A percentile compares a stretch with the other conserved stretches of the same genome.
phyloP scores from a whole-genome alignment of 768 basidiomycete genomes.

The Suillus subaureus region DNA sequence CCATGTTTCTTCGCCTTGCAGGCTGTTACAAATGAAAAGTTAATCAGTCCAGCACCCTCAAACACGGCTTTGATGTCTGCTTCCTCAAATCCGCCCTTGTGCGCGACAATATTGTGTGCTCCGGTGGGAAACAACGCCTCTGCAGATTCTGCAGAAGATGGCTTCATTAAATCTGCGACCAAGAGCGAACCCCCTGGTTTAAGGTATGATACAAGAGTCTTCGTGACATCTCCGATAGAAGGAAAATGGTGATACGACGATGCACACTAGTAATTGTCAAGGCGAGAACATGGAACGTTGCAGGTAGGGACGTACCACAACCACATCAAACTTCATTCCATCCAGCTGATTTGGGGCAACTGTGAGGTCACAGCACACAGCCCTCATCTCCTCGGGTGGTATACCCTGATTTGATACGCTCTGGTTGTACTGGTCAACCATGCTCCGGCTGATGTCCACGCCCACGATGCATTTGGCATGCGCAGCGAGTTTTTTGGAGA shows the following conservation, averaged over 20 bases:
- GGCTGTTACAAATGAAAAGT: constrained; percentile 42
- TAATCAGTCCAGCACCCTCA: constrained; percentile 52
- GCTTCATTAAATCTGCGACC: constrained; percentile 53
- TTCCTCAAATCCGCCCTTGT: constrained; percentile 55
- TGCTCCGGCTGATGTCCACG: constrained; percentile 72
- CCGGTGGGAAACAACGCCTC: constrained; percentile 33
- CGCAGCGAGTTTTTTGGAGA: constrained; percentile 62
- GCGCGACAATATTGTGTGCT: constrained; percentile 51
- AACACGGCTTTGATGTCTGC: constrained; percentile 51
- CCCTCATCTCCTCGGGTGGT: constrained; percentile 64
- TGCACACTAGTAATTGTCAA: constrained; percentile 48
- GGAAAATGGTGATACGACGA: constrained; percentile 65
- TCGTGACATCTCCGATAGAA: constrained; percentile 52
- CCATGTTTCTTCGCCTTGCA: constrained; percentile 34
- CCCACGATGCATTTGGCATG: constrained; percentile 67
- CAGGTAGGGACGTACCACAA: constrained; percentile 54
- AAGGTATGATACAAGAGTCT: constrained; percentile 54
- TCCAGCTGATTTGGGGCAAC: constrained; percentile 50
- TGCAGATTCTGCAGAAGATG: constrained; percentile 20
- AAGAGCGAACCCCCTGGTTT: constrained; percentile 64
- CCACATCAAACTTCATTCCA: constrained; percentile 63
- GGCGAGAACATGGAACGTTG: background rate
- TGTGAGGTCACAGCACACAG: constrained; percentile 54
- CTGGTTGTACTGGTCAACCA: constrained; percentile 69
- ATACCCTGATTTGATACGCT: constrained; percentile 63